These are phyloP conservation scores for Colletotrichum eleusines DNA, from an alignment of 2,329 filamentous ascomycete genomes.

Conservation along the genomic window DNA sequence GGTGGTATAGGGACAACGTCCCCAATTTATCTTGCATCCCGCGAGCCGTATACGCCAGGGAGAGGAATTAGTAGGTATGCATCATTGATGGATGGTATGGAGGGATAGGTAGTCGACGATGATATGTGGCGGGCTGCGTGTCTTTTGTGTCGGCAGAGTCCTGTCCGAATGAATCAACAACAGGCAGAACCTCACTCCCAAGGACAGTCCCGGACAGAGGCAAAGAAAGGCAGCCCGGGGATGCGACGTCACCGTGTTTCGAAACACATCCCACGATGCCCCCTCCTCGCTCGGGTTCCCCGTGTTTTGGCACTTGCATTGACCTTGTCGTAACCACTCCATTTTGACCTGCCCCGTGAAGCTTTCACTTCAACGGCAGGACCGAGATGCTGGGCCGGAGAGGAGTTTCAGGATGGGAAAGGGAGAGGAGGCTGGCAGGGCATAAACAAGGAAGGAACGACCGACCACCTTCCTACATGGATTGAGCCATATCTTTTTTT, in stretches of 20 bases:
- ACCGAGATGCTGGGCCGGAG: neutral
- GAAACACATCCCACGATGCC: conserved; percentile 41
- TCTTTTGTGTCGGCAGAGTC: conserved; percentile 19
- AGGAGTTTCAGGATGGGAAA: neutral
- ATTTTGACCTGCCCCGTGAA: neutral
- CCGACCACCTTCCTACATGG: neutral
- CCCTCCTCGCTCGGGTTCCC: conserved; percentile 35
- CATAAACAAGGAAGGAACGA: neutral
- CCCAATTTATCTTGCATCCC: neutral
- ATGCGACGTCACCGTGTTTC: conserved; percentile 39
- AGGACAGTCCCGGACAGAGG: conserved; percentile 16
- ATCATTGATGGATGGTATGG: neutral
- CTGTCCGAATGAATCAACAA: conserved; percentile 15
- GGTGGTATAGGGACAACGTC: neutral
- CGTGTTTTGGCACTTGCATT: neutral
- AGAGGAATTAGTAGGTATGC: neutral
- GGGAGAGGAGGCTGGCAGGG: neutral
- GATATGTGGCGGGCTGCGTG: conserved; percentile 8
- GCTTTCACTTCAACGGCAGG: neutral
- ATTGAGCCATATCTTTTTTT: neutral
- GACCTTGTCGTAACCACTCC: neutral
- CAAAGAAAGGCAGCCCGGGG: neutral
- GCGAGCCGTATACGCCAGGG: neutral
- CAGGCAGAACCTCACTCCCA: conserved; percentile 10
- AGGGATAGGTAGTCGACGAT: neutral